Conservation (phyloP, 805 yeast species). For the Kodamaea jinghongensis region DNA sequence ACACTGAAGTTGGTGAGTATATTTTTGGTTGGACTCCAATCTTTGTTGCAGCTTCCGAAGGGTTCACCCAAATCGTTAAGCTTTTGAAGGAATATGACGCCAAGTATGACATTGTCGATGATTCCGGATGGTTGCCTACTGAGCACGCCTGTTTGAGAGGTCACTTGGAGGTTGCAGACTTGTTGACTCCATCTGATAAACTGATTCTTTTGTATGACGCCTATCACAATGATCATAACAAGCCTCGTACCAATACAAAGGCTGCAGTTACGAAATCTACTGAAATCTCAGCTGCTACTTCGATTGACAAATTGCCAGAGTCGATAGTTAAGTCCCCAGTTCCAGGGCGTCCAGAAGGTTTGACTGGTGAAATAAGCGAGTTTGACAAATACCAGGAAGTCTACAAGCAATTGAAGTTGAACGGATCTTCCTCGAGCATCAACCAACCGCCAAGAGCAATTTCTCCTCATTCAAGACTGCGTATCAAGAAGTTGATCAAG, state of each 20-base stretch:
- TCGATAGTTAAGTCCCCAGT: background rate
- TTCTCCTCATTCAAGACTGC: conserved; percentile 17
- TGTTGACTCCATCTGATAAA: conserved; percentile 50
- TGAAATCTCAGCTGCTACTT: conserved; percentile 16
- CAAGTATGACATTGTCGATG: conserved; percentile 57
- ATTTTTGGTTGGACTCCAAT: conserved; percentile 94
- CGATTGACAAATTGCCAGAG: conserved; percentile 39
- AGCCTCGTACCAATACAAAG: conserved; percentile 17
- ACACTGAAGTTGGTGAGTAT: conserved; percentile 70
- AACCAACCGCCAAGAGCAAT: conserved; percentile 10
- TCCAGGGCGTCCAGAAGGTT: background rate
- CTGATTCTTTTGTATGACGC: conserved; percentile 35
- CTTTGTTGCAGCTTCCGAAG: conserved; percentile 87
- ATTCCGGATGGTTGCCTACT: conserved; percentile 96
- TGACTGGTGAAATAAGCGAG: conserved; percentile 14
- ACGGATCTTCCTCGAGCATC: conserved; percentile 14
- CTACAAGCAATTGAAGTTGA: conserved; percentile 37
- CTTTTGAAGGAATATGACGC: conserved; percentile 55
- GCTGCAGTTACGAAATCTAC: conserved; percentile 9
- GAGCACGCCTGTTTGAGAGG: conserved; percentile 94
- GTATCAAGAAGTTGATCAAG: conserved; percentile 24
- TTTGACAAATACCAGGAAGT: conserved; percentile 29
- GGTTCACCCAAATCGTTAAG: conserved; percentile 56
- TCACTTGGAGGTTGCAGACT: conserved; percentile 65
- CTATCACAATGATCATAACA: conserved; percentile 34